Evolutionary conservation across 1,139 yeast species (phyloP), one percentile per base, ranked within the genome.

Genomic region (Yamadazyma pseudoaaseri): DNA sequence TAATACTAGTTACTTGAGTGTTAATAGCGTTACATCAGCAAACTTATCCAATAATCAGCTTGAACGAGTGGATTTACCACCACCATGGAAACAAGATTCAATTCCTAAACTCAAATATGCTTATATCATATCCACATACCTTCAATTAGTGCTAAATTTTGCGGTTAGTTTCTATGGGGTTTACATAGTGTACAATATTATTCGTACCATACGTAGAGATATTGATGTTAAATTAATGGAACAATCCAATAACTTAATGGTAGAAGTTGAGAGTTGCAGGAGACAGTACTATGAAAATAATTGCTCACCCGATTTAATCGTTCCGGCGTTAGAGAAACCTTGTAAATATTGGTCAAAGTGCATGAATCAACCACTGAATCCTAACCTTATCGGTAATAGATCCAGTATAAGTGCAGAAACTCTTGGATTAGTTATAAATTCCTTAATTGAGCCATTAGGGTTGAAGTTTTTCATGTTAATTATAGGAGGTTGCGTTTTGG

Each of bases 301-400:
- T 25, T 83, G 92, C 51, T 63, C 63, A 14, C 81, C 81, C 2
- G 76, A 65, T 3, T 57, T 65, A 3, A 58, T 77, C n/a, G 79
- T 73, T 0, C 85, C 89, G 0, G 82, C 80, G 2, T 50, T 82
- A 34, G 78, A 73, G 39, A 58, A 60, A 13, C 65, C 69, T 27
- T 83, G 92, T 52, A 62, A 65, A 16, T 65, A 68, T 38, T 83
- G 86, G 86, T 66, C 65, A 36, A 66, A 70, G 34, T 81, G 90
- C 47, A 79, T 81, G 80, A 65, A 64, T 33, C 75, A 73, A 43
- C 76, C 77, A 35, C 76, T 80, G 4, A 49, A 53, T 42, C 76
- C 81, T 3, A 48, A 54, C 42, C 50, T 65, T 42, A 41, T 61
- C 51, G 58, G 76, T 23, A 62, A 68, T 35, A 62, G 62, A 36